Evolutionary conservation across 1,284 basidiomycete genomes (phyloP).

Genomic region (Lentinus polychrous): DNA sequence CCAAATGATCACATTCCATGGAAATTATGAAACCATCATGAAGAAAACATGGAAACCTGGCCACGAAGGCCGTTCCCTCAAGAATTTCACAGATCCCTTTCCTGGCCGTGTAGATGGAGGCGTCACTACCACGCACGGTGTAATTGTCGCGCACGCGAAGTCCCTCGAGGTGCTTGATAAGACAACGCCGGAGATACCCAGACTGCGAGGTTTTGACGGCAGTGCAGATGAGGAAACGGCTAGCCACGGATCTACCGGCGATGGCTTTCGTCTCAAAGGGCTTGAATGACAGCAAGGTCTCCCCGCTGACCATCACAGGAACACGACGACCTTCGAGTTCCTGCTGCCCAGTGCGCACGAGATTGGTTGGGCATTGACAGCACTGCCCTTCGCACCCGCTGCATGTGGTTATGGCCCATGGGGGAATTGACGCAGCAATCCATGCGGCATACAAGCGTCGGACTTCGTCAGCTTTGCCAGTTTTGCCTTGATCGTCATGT

Average conservation of each 20-base stretch:
- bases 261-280: conserved; percentile 96
- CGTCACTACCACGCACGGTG: too few relatives aligned
- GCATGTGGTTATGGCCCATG: conserved; percentile 99
- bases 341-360: conserved; percentile 94
- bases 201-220: too few relatives aligned
- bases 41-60: too few relatives aligned
- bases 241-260: conserved; percentile 99
- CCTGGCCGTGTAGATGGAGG: too few relatives aligned
- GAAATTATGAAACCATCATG: too few relatives aligned
- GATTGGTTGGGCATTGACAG: conserved; percentile 97
- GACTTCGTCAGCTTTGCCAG: conserved; percentile 83
- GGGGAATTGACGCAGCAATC: conserved; percentile 89
- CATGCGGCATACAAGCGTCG: conserved; percentile 85
- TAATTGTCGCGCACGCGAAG: too few relatives aligned
- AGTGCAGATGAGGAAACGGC: conserved; percentile 98
- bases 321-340: conserved; percentile 98
- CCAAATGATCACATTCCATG: too few relatives aligned
- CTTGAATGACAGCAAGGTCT: conserved; percentile 96
- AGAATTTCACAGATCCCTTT: too few relatives aligned
- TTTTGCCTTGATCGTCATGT: conserved; percentile 86
- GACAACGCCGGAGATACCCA: too few relatives aligned
- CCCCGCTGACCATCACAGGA: conserved; percentile 98
- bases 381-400: conserved; percentile 97
- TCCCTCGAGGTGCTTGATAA: too few relatives aligned
- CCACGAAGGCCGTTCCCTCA: too few relatives aligned